These are phyloP conservation scores for Xylaria hypoxylon DNA, from an alignment of 2,329 filamentous ascomycete genomes.

Conservation along the genomic window DNA sequence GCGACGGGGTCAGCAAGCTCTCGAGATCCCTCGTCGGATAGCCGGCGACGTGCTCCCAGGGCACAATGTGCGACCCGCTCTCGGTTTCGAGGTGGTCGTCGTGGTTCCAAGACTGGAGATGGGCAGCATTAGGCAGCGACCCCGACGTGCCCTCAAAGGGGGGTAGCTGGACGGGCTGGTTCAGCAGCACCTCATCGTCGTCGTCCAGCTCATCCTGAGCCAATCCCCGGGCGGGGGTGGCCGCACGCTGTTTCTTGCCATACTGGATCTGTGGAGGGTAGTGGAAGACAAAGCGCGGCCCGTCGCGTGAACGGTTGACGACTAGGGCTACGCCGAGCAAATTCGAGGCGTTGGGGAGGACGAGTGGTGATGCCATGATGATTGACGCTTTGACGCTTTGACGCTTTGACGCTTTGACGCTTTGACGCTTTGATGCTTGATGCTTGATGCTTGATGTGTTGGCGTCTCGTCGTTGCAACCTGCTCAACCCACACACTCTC, in stretches of 20 bases:
- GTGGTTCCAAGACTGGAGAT: constrained; percentile 60
- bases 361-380: constrained; percentile 61
- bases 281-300: constrained; percentile 86
- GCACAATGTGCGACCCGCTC: constrained; percentile 68
- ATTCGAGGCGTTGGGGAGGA: constrained; percentile 65
- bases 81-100: constrained; percentile 68
- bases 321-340: constrained; percentile 79
- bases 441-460: neutral
- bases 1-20: constrained; percentile 80
- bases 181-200: constrained; percentile 63
- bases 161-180: constrained; percentile 58
- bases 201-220: constrained; percentile 48
- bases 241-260: constrained; percentile 52
- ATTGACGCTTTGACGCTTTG: too few species aligned
- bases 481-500: neutral
- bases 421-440: too few species aligned
- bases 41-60: constrained; percentile 79
- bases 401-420: too few species aligned
- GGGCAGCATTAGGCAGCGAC: constrained; percentile 52
- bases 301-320: constrained; percentile 79
- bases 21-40: constrained; percentile 82
- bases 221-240: constrained; percentile 47
- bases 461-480: neutral
- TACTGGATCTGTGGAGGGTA: constrained; percentile 74
- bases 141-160: constrained; percentile 47